Percentiles rank a stretch among this genome's conserved stretches.
These are phyloP conservation scores for Chlamydomonas reinhardtii DNA, from an alignment of 163 green algal species.

Conservation along the genomic window DNA sequence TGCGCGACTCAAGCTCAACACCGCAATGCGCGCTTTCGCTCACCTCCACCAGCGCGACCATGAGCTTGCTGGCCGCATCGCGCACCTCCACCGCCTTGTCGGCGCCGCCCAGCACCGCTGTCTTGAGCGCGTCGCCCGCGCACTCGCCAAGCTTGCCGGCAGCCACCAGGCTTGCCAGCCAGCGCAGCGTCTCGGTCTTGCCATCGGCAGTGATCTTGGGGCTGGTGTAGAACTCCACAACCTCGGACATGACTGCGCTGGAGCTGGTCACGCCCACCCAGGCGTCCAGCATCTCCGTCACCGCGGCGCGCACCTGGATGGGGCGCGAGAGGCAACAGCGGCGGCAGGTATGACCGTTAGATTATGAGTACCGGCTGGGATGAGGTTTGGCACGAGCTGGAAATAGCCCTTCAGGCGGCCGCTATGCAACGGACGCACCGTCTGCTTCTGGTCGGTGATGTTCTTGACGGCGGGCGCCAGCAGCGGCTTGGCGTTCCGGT, in stretches of 20 bases:
- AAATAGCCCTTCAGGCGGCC: too few relatives aligned
- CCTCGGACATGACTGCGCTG: conserved; percentile 57
- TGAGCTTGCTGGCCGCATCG: conserved; percentile 71
- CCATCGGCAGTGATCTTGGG: conserved; percentile 56
- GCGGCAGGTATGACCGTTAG: too few relatives aligned
- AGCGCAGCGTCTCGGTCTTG: conserved; percentile 53
- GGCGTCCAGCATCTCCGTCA: conserved; percentile 85
- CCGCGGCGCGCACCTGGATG: conserved; percentile 81
- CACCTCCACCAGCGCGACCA: conserved; percentile 62
- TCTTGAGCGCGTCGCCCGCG: conserved; percentile 60
- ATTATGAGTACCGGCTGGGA: too few relatives aligned
- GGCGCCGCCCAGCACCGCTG: conserved; percentile 55
- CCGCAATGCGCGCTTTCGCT: not conserved
- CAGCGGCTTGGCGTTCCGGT: conserved; percentile 73
- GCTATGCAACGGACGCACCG: conserved; percentile 52
- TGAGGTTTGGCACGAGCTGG: too few relatives aligned
- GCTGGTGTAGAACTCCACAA: conserved; percentile 54
- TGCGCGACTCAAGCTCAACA: not conserved
- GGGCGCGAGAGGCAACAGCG: conserved; percentile 4
- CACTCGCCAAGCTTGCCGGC: conserved; percentile 46
- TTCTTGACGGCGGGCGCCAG: conserved; percentile 76
- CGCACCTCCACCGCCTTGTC: conserved; percentile 87
- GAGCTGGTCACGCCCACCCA: conserved; percentile 67
- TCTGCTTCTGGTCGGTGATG: conserved; percentile 88
- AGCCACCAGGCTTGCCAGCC: conserved; percentile 45